Base-by-base conservation (phyloP, 257 asterid species). In the Salvia rosmarinus region DNA sequence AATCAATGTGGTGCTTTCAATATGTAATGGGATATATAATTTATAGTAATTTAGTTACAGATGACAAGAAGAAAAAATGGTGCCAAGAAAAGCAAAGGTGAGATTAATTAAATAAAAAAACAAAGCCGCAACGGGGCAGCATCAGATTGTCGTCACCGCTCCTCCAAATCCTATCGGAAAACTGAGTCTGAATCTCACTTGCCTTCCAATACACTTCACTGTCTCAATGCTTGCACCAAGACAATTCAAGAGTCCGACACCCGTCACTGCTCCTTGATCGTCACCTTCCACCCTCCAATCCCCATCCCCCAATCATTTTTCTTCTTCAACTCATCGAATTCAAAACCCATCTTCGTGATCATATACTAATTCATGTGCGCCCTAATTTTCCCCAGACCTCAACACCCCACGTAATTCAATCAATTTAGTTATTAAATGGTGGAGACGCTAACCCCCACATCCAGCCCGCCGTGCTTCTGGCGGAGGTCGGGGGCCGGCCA, bases 191-290 rank as follows among this genome's bases (percentile, higher is more conserved):
- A 56, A 68, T 72, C 66, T 79, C 76, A 55, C 89, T 85, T 87
- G 78, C 78, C 93, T 85, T 90, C 69, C 72, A 84, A 75, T 75
- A 0, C 44, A 90, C 91, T 85, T 73, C 81, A 70, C 83, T 34
- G 57, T 62, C 76, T 67, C 80, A 79, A 68, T 66, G 67, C 25
- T 68, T n/a, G 68, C 62, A 68, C 75, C 19, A 37, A 16, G 19
- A 16, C 34, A 16, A 9, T 37, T 34, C 58, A 39, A 40, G 40
- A 37, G 43, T 43, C 42, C 37, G n/a, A 42, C 46, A 49, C 21
- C 65, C 60, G 42, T 43, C 68, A 68, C 61, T 70, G 69, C 50
- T 64, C 70, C 39, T 64, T 70, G 90, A 85, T 71, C 79, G 14
- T 57, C 72, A 75, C 86, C 52, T 68, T 16, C 78, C 73, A 81